Base-by-base conservation (phyloP, 257 asterid genomes). In the Ligustrum vulgare region DNA sequence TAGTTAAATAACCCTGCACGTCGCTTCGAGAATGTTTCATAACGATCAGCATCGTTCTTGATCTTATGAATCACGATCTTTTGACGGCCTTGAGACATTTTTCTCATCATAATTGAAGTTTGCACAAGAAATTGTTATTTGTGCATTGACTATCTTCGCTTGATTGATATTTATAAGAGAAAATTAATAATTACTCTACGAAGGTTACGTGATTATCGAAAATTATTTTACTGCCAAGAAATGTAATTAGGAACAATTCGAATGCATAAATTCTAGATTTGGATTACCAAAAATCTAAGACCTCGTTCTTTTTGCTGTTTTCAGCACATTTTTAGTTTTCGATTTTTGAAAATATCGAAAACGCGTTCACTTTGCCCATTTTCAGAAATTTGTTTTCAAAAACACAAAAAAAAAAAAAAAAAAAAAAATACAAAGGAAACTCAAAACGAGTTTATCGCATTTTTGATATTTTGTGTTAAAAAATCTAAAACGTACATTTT, bases 1-100 rank as follows among this genome's bases (percentile, higher is more conserved):
- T 16, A n/a, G n/a, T n/a, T n/a, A n/a, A n/a, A n/a, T 2, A 75
- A 77, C 77, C 70, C 75, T 70, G 80, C 1, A 75, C n/a, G 65
- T 3, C 86, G 77, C 4, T 83, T 86, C 5, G 83, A 79, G 77
- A 86, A 86, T 0, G 81, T 63, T 0, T 82, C 85, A 6, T 35
- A 77, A 11, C 75, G 47, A 3, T 71, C 76, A 0, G 47, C 73
- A 18, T 79, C 75, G 3, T 67, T 77, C 71, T 73, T 67, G 22
- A 81, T 79, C 45, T 64, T 81, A 3, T 3, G n/a, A 83, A 41
- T 41, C 13, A 80, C 32, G n/a, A 83, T 79, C 23, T 72, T 81
- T 75, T 69, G 81, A 6, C 84, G 79, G 2, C 86, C 87, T 56
- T 37, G 75, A 7, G 82, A 45, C 34, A 35, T 79, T 69, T 71